A percentile compares a stretch with the other conserved stretches of the same genome.
phyloP scores from a whole-genome alignment of 2,329 filamentous ascomycete species.

The Trichoderma semiorbis region DNA sequence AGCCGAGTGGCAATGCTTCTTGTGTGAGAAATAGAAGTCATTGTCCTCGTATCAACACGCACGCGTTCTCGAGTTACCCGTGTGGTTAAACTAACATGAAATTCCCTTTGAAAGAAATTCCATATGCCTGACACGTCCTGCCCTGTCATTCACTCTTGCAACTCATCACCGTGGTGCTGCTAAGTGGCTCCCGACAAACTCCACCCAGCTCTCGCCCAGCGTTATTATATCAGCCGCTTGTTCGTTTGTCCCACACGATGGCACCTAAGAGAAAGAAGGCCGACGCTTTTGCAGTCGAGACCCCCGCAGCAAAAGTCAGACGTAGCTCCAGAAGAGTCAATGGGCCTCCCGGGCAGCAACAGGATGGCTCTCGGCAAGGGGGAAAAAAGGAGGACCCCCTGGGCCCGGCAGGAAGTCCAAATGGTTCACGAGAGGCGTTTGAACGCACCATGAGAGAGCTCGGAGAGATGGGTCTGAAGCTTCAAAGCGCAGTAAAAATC shows the following conservation, averaged over 20 bases:
- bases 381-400: not conserved
- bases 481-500: conserved; percentile 41
- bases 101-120: not conserved
- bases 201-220: not conserved
- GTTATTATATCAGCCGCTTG: not conserved
- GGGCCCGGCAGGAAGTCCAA: not conserved
- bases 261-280: conserved; percentile 38
- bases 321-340: conserved; percentile 29
- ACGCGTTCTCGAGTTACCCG: not conserved
- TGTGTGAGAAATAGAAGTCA: not conserved
- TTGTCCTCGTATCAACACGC: not conserved
- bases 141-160: not conserved
- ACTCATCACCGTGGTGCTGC: not conserved
- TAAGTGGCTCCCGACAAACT: not conserved
- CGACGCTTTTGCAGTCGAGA: conserved; percentile 22
- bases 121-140: not conserved
- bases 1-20: not conserved
- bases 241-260: conserved; percentile 29
- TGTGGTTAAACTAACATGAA: not conserved
- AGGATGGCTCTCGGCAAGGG: not conserved
- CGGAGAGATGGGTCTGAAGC: conserved; percentile 47
- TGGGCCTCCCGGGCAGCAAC: conserved; percentile 14
- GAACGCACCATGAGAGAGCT: conserved; percentile 43
- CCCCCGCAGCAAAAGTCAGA: conserved; percentile 24
- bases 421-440: conserved; percentile 28